These are phyloP conservation scores for Stagonosporopsis tanaceti DNA, from an alignment of 2,329 filamentous ascomycete species.

Conservation along the genomic window DNA sequence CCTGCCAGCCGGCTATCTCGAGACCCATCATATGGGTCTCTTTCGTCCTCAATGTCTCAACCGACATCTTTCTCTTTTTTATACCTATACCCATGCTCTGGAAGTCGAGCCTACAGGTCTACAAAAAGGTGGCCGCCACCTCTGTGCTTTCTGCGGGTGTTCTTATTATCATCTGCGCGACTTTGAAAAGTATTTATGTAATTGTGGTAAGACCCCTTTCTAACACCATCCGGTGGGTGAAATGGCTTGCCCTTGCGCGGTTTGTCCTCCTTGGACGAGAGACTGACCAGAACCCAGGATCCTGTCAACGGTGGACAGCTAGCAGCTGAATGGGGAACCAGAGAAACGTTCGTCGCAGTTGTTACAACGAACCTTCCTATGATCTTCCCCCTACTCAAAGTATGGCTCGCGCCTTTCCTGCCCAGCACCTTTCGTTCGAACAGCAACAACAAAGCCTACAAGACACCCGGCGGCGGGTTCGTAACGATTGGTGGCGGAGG, in stretches of 20 bases:
- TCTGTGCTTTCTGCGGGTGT: constrained; percentile 64
- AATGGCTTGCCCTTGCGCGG: neutral
- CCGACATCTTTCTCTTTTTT: constrained; percentile 65
- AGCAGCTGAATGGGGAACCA: constrained; percentile 56
- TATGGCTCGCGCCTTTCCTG: constrained; percentile 21
- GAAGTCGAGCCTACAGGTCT: constrained; percentile 56
- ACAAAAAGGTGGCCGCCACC: constrained; percentile 63
- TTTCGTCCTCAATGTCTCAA: constrained; percentile 61
- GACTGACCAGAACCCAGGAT: constrained; percentile 26
- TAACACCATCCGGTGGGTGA: too few relatives aligned
- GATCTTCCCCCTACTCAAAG: constrained; percentile 29
- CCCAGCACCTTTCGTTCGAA: constrained; percentile 21
- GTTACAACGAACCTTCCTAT: constrained; percentile 56
- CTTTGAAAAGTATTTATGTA: constrained; percentile 63
- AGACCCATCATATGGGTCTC: constrained; percentile 20
- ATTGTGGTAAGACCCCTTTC: constrained; percentile 39
- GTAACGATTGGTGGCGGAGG: constrained; percentile 28
- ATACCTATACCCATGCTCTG: constrained; percentile 67
- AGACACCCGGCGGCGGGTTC: constrained; percentile 22
- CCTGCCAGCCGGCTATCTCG: constrained; percentile 22
- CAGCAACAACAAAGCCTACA: constrained; percentile 24
- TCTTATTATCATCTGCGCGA: constrained; percentile 64
- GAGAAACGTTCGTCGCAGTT: constrained; percentile 57
- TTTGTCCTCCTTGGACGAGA: neutral
- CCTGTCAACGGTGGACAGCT: constrained; percentile 52